Evolutionary conservation across 169 alveolate species (phyloP).

Genomic region (Plasmodium falciparum): DNA sequence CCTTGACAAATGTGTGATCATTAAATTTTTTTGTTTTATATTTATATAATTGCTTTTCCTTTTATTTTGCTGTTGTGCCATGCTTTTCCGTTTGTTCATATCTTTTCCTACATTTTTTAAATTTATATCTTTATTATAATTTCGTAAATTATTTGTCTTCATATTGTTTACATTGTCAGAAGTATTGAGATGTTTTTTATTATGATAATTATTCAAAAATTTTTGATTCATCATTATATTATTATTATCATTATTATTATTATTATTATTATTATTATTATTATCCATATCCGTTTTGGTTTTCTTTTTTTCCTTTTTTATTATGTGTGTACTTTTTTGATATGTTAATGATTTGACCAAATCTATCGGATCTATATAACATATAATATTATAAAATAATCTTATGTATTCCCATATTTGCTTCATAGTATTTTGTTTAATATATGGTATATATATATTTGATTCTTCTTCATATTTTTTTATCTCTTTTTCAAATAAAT

Average conservation of each 20-base stretch:
- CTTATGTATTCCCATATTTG: constrained; percentile 71
- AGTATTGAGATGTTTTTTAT: no score
- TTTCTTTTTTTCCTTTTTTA: no score
- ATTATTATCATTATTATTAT: neutral
- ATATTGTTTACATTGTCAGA: no score
- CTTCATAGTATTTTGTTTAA: constrained; percentile 48
- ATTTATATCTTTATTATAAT: neutral
- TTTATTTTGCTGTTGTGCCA: neutral
- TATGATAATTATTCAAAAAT: no score
- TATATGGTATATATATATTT: constrained; percentile 60
- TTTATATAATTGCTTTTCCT: constrained; percentile 17
- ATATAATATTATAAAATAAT: constrained; percentile 48
- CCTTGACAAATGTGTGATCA: constrained; percentile 56
- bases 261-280: neutral
- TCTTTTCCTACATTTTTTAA: neutral
- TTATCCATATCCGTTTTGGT: neutral
- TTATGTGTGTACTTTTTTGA: constrained; percentile 1
- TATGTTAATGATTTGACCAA: constrained; percentile 48
- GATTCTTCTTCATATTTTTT: constrained; percentile 58
- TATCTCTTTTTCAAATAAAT: constrained; percentile 47
- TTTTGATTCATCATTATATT: no score
- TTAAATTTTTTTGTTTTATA: constrained; percentile 28
- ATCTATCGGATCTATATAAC: constrained; percentile 72
- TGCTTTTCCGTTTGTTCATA: neutral
- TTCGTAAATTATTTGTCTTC: no score